A percentile compares a stretch with the other conserved stretches of the same genome.
These are phyloP conservation scores for Microdochium nivale DNA, from an alignment of 2,329 filamentous ascomycete species.

Conservation along the genomic window DNA sequence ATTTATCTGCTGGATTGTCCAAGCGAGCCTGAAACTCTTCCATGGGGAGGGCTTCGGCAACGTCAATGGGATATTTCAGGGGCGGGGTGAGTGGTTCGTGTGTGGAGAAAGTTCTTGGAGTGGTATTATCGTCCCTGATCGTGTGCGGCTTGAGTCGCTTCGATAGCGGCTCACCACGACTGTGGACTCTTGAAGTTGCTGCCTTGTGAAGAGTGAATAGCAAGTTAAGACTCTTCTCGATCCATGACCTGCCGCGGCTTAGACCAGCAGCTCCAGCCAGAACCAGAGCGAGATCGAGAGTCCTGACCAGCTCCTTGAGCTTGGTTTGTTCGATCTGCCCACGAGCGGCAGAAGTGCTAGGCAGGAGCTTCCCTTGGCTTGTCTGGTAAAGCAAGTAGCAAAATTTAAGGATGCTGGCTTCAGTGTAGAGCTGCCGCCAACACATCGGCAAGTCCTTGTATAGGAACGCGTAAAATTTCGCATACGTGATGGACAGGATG, in stretches of 20 bases:
- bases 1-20: slow-evolving; percentile 26
- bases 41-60: slow-evolving; percentile 39
- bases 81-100: slow-evolving; percentile 32
- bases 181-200: neutral
- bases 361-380: neutral
- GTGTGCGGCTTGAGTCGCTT: slow-evolving; percentile 1
- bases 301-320: slow-evolving; percentile 51
- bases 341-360: slow-evolving; percentile 1
- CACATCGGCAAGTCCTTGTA: slow-evolving; percentile 57
- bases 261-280: slow-evolving; percentile 56
- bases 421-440: slow-evolving; percentile 66
- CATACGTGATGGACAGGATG: slow-evolving; percentile 48
- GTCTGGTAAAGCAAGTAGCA: slow-evolving; percentile 22
- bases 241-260: slow-evolving; percentile 38
- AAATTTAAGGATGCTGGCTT: slow-evolving; percentile 59
- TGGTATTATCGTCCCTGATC: neutral
- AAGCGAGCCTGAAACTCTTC: slow-evolving; percentile 55
- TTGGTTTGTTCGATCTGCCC: slow-evolving; percentile 5
- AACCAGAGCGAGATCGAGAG: slow-evolving; percentile 70
- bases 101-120: slow-evolving; percentile 18
- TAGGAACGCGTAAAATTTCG: slow-evolving; percentile 61
- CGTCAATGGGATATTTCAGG: slow-evolving; percentile 30
- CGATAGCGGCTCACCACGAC: slow-evolving; percentile 1
- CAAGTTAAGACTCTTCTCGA: slow-evolving; percentile 40
- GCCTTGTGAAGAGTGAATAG: slow-evolving; percentile 20